Percentiles rank a stretch among this genome's conserved stretches.
Conservation (phyloP, 1,139 yeast genomes). For the Yamadazyma mexicana region DNA sequence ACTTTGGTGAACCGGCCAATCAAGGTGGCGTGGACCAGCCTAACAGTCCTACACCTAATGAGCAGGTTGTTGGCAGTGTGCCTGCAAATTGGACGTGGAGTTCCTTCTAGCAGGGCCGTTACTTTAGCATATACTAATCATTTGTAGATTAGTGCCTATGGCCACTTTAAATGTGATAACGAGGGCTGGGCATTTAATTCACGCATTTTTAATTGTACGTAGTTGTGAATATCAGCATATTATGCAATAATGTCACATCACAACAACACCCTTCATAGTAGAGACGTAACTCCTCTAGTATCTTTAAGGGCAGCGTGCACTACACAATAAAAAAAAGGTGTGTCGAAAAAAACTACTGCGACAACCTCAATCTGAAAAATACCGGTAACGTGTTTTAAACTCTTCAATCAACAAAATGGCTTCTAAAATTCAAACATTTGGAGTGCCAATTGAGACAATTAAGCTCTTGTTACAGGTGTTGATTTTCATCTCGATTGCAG, state of each 20-base stretch:
- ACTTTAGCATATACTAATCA: neutral
- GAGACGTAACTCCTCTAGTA: too few relatives aligned
- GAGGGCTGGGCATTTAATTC: too few relatives aligned
- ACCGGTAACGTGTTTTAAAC: slow-evolving; percentile 2
- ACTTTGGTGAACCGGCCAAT: neutral
- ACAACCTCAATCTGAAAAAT: neutral
- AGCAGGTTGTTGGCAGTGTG: slow-evolving; percentile 34
- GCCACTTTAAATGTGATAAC: too few relatives aligned
- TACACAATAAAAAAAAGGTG: too few relatives aligned
- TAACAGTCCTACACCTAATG: slow-evolving; percentile 1
- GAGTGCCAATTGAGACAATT: slow-evolving; percentile 40
- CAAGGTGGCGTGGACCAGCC: neutral
- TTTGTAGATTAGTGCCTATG: neutral
- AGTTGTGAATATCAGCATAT: too few relatives aligned
- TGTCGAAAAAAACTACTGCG: neutral
- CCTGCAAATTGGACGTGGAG: slow-evolving; percentile 81
- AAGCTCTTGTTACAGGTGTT: slow-evolving; percentile 57
- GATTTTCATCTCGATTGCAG: slow-evolving; percentile 72
- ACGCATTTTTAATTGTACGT: too few relatives aligned
- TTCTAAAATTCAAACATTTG: slow-evolving; percentile 13
- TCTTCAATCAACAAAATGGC: neutral
- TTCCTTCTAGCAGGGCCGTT: slow-evolving; percentile 3
- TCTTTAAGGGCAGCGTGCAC: too few relatives aligned
- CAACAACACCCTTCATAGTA: too few relatives aligned
- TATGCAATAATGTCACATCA: too few relatives aligned